Base-by-base conservation (phyloP, 805 yeast species). In the Wickerhamiella kazuoi region DNA sequence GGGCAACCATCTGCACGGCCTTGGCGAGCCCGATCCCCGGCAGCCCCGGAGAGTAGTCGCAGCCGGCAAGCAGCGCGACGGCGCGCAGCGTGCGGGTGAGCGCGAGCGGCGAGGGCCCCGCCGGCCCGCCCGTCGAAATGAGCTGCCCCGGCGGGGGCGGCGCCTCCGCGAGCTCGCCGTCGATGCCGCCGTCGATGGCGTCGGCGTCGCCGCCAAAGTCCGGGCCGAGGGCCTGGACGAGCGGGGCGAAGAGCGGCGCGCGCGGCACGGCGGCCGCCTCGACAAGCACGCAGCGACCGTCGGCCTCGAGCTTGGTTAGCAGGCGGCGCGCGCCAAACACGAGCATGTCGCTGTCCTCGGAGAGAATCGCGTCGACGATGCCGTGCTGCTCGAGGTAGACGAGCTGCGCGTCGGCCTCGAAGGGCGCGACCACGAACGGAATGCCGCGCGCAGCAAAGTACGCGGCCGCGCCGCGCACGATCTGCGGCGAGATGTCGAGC, bases 321-420 rank as follows among this genome's bases (percentile, higher is more conserved):
- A 90, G 63, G 31, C 64, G 62, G 28, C 64, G 59, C 39, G 93
- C 81, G 0, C 99, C 99, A 63, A 87, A 90, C 1, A 90, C 68
- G 18, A 90, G 62, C 46, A 90, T 64, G 60, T 90, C 99, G 0
- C 96, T 84, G 54, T 90, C 99, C 53, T 90, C 99, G 32, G 94
- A 77, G 7, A 90, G 65, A 4, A 90, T 80, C 0, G 87, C 97
- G 44, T 83, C 78, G 4, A 83, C 87, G 1, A 73, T 38, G 0
- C 87, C 87, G 0, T 59, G 46, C 42, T 72, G 71, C 53, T 87
- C 97, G 33, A 90, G 65, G 50, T 76, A 83, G 8, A 86, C 97
- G 79, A 90, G 72, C 56, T 90, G 98, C 1, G 98, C 79, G 56
- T 90, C 99, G 0, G 98, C 98, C 60, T 90, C 99, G 54, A 83